Base-by-base conservation (phyloP, 2,329 filamentous ascomycete species). In the Xylariaceae sp. region DNA sequence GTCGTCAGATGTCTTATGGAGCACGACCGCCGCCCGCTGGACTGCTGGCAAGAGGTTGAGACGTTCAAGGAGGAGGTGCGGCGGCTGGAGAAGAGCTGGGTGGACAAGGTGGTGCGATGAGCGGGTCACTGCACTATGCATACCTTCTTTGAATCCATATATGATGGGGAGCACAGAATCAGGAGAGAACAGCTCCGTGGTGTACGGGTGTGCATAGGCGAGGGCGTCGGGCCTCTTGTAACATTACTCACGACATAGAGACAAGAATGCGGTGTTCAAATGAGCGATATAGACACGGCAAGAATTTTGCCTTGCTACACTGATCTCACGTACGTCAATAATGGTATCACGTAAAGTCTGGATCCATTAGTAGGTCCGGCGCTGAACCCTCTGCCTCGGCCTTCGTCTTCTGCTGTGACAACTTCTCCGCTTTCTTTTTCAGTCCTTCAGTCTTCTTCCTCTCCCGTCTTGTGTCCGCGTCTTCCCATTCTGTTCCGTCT, bases 1-100 rank as follows among this genome's bases (percentile, higher is more conserved):
- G 81, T 96, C 42, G 79, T 93, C 49, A 76, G 78, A 55, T 97
- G 91, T 64, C 72, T 97, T 72, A 74, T 86, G 48, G 76, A 84
- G 59, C 84, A 96, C 64, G 90, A 96, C 67, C 76, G 89, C 50
- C 78, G 89, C 64, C 90, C 91, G 62, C 72, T 96, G 61, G 87
- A 96, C 72, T 97, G 91, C 76, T 96, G 87, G 86, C 78, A 83
- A 66, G 89, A 96, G 77, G 89, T 96, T 18, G 85, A 94, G 70
- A 74, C 73, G 16, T 97, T 97, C 67, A 95, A 90, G 79, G 77
- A 78, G 56, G 88, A 95, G 74, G 90, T 97, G 38, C 81, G 86
- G 54, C 81, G 80, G 69, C 66, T 96, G 66, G 91, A 96, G 78
- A 84, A 81, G 67, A 75, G 74, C 19, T 97, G 94, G 80, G 88